Conservation (phyloP, 2,329 filamentous ascomycete species). For the Fusarium solani-melongenae region DNA sequence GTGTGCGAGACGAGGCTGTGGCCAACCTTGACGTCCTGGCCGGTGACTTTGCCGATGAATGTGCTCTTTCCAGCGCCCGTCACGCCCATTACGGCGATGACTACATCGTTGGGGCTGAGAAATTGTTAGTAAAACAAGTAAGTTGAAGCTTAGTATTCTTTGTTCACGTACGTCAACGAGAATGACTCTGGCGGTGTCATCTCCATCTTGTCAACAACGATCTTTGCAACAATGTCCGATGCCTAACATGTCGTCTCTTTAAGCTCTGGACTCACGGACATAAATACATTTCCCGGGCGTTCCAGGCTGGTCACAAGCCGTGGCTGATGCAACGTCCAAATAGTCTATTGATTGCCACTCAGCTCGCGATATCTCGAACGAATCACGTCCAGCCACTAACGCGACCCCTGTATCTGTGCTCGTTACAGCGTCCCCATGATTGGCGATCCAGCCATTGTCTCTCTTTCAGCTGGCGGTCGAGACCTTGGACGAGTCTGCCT, state of each 20-base stretch:
- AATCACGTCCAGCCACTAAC: background rate
- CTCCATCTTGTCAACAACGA: background rate
- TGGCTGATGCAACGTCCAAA: background rate
- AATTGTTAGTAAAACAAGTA: background rate
- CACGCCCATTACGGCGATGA: slow-evolving; percentile 8
- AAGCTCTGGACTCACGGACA: background rate
- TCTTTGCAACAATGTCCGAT: background rate
- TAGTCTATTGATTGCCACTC: background rate
- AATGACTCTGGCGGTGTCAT: background rate
- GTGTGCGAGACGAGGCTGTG: background rate
- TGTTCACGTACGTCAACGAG: background rate
- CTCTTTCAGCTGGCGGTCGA: background rate
- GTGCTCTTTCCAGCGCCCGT: slow-evolving; percentile 3
- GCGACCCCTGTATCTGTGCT: background rate
- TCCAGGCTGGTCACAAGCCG: background rate
- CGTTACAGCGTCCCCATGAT: background rate
- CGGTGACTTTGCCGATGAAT: background rate
- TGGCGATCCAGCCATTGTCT: background rate
- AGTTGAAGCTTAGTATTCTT: background rate
- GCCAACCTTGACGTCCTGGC: background rate
- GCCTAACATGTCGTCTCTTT: background rate
- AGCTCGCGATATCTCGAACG: background rate
- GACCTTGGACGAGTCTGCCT: background rate
- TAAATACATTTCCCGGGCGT: background rate
- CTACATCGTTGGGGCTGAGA: background rate